Evolutionary conservation across 2,329 filamentous ascomycete species (phyloP).

Genomic region (Blumeria graminis): DNA sequence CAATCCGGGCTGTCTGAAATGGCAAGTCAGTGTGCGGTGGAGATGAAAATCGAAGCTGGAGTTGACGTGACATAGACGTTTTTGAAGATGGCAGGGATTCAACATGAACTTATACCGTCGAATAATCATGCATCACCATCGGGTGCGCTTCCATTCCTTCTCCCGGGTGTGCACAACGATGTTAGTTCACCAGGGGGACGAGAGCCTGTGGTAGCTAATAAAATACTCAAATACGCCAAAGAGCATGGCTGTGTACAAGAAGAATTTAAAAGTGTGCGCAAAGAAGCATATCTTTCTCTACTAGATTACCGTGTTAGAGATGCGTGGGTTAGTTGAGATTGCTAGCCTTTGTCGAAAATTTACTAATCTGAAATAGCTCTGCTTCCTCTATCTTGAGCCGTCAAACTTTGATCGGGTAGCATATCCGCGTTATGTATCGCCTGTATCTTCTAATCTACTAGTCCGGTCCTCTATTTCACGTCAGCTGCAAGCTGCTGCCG

Average conservation of each 20-base stretch:
- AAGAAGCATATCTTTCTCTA: slow-evolving; percentile 57
- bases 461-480: slow-evolving; percentile 38
- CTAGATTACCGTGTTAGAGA: slow-evolving; percentile 55
- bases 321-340: slow-evolving; percentile 44
- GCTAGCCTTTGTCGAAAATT: background rate
- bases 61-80: slow-evolving; percentile 35
- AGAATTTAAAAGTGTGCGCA: slow-evolving; percentile 22
- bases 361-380: slow-evolving; percentile 28
- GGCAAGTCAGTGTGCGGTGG: slow-evolving; percentile 44
- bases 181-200: slow-evolving; percentile 14
- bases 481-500: slow-evolving; percentile 49
- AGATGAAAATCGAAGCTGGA: background rate
- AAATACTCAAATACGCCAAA: slow-evolving; percentile 43
- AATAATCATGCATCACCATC: slow-evolving; percentile 86
- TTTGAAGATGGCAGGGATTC: slow-evolving; percentile 49
- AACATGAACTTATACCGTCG: slow-evolving; percentile 43
- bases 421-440: slow-evolving; percentile 45
- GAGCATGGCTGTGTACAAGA: slow-evolving; percentile 23
- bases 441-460: slow-evolving; percentile 31
- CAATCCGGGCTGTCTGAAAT: slow-evolving; percentile 85
- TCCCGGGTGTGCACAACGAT: slow-evolving; percentile 23
- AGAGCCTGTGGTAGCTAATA: slow-evolving; percentile 32
- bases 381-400: slow-evolving; percentile 54
- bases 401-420: slow-evolving; percentile 42
- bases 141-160: slow-evolving; percentile 69